These are phyloP conservation scores for Epichloe sibirici DNA, from an alignment of 2,329 filamentous ascomycete species.

Conservation along the genomic window DNA sequence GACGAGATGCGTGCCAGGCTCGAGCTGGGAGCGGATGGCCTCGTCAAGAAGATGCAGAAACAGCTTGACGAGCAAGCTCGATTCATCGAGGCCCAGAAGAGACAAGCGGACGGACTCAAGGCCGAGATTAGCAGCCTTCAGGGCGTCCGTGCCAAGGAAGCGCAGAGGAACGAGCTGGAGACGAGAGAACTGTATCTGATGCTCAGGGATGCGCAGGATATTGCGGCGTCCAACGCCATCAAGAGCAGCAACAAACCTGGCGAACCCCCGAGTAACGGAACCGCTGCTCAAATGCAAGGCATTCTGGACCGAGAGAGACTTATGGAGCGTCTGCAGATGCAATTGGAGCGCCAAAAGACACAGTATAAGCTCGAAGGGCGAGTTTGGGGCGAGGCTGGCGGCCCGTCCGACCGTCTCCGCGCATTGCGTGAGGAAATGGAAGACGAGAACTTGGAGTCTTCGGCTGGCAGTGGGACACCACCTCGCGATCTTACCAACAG, in stretches of 20 bases:
- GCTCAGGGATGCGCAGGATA: slow-evolving; percentile 93
- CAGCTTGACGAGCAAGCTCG: slow-evolving; percentile 87
- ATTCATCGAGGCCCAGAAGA: slow-evolving; percentile 77
- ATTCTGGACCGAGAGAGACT: slow-evolving; percentile 87
- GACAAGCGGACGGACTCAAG: slow-evolving; percentile 80
- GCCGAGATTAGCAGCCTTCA: slow-evolving; percentile 81
- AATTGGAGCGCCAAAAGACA: slow-evolving; percentile 92
- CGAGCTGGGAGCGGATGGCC: slow-evolving; percentile 81
- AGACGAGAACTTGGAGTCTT: slow-evolving; percentile 34
- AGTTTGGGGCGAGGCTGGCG: slow-evolving; percentile 69
- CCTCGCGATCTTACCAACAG: slow-evolving; percentile 56
- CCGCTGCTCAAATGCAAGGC: slow-evolving; percentile 72
- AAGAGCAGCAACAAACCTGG: slow-evolving; percentile 35
- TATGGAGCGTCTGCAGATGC: slow-evolving; percentile 88
- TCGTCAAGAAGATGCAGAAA: slow-evolving; percentile 85
- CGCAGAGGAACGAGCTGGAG: slow-evolving; percentile 90
- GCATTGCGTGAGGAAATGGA: slow-evolving; percentile 96
- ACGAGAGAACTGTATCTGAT: slow-evolving; percentile 95
- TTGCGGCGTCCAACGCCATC: slow-evolving; percentile 72
- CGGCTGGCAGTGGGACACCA: slow-evolving; percentile 36
- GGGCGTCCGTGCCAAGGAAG: slow-evolving; percentile 73
- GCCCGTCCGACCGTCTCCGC: slow-evolving; percentile 82
- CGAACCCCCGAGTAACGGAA: slow-evolving; percentile 44
- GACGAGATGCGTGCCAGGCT: slow-evolving; percentile 87
- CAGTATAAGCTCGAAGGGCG: slow-evolving; percentile 94